A percentile compares a stretch with the other conserved stretches of the same genome.
phyloP scores from a whole-genome alignment of 2,329 filamentous ascomycete species.

The Clathrospora elynae region DNA sequence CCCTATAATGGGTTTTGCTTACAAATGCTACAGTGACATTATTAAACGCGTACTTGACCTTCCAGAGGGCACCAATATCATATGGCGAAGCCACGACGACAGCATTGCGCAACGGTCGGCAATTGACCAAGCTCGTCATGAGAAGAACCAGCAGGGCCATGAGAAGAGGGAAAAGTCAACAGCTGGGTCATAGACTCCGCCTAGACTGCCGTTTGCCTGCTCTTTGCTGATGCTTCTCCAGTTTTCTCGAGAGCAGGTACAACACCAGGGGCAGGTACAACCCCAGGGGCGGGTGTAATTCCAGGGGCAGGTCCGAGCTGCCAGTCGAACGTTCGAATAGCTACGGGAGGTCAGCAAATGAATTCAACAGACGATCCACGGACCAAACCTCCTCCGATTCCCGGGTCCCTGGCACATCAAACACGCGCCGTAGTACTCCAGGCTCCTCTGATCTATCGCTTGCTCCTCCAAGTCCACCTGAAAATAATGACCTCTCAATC shows the following conservation, averaged over 20 bases:
- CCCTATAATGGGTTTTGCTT: constrained; percentile 18
- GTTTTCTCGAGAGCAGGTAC: background rate
- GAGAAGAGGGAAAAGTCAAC: constrained; percentile 43
- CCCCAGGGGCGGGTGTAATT: too few relatives aligned
- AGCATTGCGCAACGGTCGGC: constrained; percentile 91
- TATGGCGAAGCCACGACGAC: constrained; percentile 95
- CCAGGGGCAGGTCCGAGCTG: too few relatives aligned
- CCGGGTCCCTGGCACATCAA: too few relatives aligned
- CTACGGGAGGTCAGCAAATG: too few relatives aligned
- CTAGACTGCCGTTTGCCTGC: constrained; percentile 12
- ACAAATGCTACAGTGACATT: constrained; percentile 69
- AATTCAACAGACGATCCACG: too few relatives aligned
- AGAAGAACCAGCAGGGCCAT: constrained; percentile 65
- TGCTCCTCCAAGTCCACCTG: too few relatives aligned
- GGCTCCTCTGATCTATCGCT: too few relatives aligned
- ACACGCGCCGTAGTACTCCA: too few relatives aligned
- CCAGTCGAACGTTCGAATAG: too few relatives aligned
- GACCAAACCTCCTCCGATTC: too few relatives aligned
- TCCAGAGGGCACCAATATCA: constrained; percentile 84
- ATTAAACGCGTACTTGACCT: constrained; percentile 89
- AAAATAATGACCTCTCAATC: too few relatives aligned
- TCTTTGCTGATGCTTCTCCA: constrained; percentile 8
- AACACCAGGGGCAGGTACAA: background rate
- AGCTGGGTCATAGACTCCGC: constrained; percentile 27
- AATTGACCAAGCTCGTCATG: constrained; percentile 88